Evolutionary conservation across 441 rosid genomes (phyloP), one percentile per base, ranked within the genome.

Genomic region (Pelargonium australe): DNA sequence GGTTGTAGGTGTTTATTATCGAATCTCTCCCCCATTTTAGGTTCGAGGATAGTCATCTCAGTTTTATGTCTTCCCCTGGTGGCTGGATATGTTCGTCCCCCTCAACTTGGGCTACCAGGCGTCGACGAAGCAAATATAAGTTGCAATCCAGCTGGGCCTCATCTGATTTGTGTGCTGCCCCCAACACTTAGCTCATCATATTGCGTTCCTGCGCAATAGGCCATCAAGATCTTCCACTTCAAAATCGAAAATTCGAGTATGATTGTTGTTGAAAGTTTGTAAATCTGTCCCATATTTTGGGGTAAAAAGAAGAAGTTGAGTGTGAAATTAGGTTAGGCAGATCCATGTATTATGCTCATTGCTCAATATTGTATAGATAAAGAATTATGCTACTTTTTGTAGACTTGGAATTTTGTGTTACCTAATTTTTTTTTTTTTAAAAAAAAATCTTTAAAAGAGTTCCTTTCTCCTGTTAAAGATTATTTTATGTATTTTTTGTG

Each of bases 11-110:
- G n/a, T 63, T 4, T 14, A 20, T 25, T n/a, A 53, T n/a, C 51
- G 40, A 71, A 19, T 41, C 63, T 61, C 5, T 20, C 12, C 20
- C 10, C 40, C 55, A 45, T 63, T n/a, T 60, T 61, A 95, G 98
- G 98, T 75, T 89, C 99, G 41, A 87, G 91, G 75, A 84, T 90
- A 67, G 83, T 90, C 20, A 86, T 92, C 68, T 90, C 97, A 17
- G 73, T 95, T 74, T 74, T 89, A 67, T 95, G 96, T 66, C 78
- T 90, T 66, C 99, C 99, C 0, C 80, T 95, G 66, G 89, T 86
- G 40, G 97, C 96, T 67, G 99, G 99, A 70, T 87, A 90, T 70
- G 88, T 95, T 4, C 95, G 88, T 2, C 99, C 97, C 53, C 97
- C 99, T 10, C 95, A 84, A 64, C 86, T 95, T 5, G 81, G 85